phyloP scores from a whole-genome alignment of 2,329 filamentous ascomycete species.

The Claviceps arundinis region DNA sequence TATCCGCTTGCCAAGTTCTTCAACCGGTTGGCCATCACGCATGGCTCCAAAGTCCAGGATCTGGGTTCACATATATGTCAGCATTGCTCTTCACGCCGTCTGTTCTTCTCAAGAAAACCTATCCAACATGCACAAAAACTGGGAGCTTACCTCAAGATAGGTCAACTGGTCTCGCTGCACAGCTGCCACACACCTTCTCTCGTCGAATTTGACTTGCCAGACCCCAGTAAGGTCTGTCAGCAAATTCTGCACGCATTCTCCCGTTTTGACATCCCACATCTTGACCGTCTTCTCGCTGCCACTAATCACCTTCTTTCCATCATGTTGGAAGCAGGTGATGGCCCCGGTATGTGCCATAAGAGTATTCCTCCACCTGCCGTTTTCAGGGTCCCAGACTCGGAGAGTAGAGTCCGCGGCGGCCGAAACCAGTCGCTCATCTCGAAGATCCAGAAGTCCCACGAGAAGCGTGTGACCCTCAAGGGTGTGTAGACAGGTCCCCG shows the following conservation, averaged over 20 bases:
- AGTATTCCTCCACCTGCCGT: conserved; percentile 76
- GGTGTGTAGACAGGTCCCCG: conserved; percentile 72
- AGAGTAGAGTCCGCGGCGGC: conserved; percentile 92
- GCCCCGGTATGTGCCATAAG: conserved; percentile 90
- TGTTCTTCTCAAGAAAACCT: too few relatives aligned
- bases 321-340: conserved; percentile 97
- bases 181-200: conserved; percentile 85
- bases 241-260: conserved; percentile 84
- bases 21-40: conserved; percentile 68
- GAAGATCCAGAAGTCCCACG: conserved; percentile 81
- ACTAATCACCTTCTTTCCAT: conserved; percentile 90
- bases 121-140: too few relatives aligned
- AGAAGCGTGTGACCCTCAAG: conserved; percentile 87
- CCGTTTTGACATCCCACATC: conserved; percentile 94
- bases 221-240: conserved; percentile 91
- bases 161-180: conserved; percentile 87
- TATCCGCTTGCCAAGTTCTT: conserved; percentile 68
- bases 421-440: conserved; percentile 80
- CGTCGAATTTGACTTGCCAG: conserved; percentile 98
- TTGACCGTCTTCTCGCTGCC: conserved; percentile 92
- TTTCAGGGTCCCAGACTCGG: conserved; percentile 93
- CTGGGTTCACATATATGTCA: conserved; percentile 30
- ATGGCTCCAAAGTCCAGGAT: conserved; percentile 94
- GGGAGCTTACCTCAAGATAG: conserved; percentile 73
- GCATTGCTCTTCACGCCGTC: neutral